Evolutionary conservation across 192 early-diverging fungal genomes (phyloP).

Genomic region (Martensiomyces pterosporus): DNA sequence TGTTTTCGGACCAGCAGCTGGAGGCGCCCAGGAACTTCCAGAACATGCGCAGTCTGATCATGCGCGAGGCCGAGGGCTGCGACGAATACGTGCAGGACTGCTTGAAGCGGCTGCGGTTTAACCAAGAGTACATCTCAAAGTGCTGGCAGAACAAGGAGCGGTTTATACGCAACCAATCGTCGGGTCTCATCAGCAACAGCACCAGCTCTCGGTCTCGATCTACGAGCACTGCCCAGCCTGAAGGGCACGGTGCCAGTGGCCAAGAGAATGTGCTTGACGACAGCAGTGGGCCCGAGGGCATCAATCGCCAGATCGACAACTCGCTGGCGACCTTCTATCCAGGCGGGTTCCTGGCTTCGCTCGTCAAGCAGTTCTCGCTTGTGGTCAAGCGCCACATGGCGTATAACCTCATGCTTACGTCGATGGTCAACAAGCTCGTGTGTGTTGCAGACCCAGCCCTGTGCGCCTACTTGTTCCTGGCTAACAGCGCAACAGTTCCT

Average conservation of each 20-base stretch:
- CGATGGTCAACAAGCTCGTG: constrained; percentile 51
- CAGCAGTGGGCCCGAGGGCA: neutral
- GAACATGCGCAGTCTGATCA: constrained; percentile 12
- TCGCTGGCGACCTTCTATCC: constrained; percentile 36
- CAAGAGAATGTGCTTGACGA: neutral
- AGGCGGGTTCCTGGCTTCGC: constrained; percentile 52
- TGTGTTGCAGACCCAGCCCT: constrained; percentile 49
- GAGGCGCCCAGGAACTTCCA: constrained; percentile 14
- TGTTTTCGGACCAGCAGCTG: constrained; percentile 5
- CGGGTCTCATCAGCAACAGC: neutral
- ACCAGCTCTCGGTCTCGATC: neutral
- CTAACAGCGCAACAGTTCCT: constrained; percentile 23
- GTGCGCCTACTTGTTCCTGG: constrained; percentile 31
- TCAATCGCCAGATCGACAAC: constrained; percentile 4
- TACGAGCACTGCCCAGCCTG: neutral
- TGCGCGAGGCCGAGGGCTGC: constrained; percentile 38
- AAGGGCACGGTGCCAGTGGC: neutral
- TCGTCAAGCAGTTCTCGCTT: constrained; percentile 44
- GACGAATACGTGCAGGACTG: constrained; percentile 41
- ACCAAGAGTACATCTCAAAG: neutral
- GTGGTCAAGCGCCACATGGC: constrained; percentile 54
- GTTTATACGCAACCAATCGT: neutral
- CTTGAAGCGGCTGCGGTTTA: constrained; percentile 12
- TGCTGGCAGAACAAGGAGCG: constrained; percentile 12
- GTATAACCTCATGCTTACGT: constrained; percentile 56